Evolutionary conservation across 345 rosid species (phyloP).

Genomic region (Lumnitzera racemosa): DNA sequence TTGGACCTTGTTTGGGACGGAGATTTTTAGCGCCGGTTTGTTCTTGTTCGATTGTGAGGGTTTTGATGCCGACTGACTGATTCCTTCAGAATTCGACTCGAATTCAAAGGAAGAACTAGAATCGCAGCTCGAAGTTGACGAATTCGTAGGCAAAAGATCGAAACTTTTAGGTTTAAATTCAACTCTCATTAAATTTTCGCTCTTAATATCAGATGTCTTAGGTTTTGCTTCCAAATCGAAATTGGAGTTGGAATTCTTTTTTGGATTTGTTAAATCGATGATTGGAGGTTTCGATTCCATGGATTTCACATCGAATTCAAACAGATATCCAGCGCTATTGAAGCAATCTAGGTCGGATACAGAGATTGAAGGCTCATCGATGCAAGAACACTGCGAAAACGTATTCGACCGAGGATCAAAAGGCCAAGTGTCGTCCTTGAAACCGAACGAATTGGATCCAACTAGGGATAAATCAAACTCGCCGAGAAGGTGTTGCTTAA

Average conservation of each 20-base stretch:
- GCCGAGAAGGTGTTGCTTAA: conserved; percentile 47
- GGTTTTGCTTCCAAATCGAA: conserved; percentile 2
- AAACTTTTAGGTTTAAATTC: no score
- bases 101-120: conserved; percentile 13
- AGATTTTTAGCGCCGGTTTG: conserved; percentile 39
- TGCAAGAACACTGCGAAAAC: neutral
- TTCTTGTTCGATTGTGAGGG: conserved; percentile 15
- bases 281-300: neutral
- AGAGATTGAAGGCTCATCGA: conserved; percentile 13
- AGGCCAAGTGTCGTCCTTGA: neutral
- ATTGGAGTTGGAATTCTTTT: neutral
- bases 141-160: neutral
- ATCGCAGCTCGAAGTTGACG: conserved; percentile 8
- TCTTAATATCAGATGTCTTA: neutral
- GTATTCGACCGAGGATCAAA: neutral
- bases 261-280: no score
- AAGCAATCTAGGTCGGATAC: conserved; percentile 12
- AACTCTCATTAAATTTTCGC: no score
- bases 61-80: conserved; percentile 25
- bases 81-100: conserved; percentile 36
- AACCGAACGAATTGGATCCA: neutral
- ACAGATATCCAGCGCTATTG: conserved; percentile 9
- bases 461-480: conserved; percentile 29
- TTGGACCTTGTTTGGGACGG: conserved; percentile 38
- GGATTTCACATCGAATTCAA: conserved; percentile 6